These are phyloP conservation scores for Mucuna pruriens DNA, from an alignment of 306 rosid genomes.

Conservation along the genomic window DNA sequence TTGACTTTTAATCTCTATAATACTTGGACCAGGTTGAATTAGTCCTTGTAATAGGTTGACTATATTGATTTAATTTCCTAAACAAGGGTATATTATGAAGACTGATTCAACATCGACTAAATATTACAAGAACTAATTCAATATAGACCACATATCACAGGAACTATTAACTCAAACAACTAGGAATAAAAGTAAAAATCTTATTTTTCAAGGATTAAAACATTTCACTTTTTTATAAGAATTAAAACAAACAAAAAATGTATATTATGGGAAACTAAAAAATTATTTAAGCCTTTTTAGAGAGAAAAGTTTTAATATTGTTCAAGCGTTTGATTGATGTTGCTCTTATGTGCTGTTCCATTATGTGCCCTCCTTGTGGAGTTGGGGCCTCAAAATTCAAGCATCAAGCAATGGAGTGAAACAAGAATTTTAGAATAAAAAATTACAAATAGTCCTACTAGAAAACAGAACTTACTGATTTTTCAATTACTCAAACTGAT, in stretches of 20 bases:
- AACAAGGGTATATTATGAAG: background rate
- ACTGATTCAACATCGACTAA: background rate
- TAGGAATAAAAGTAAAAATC: background rate
- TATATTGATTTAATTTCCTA: background rate
- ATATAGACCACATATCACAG: background rate
- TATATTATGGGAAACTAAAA: background rate
- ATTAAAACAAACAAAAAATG: background rate
- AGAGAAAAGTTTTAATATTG: background rate
- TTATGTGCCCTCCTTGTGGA: conserved; percentile 3
- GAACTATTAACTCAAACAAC: background rate
- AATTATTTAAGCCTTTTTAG: background rate
- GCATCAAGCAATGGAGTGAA: background rate
- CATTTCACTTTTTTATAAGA: too few relatives aligned
- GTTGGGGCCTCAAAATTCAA: conserved; percentile 29
- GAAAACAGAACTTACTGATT: conserved; percentile 17
- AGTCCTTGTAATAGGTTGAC: background rate
- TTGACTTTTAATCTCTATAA: too few relatives aligned
- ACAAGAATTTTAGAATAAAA: background rate
- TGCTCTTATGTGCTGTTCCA: conserved; percentile 38
- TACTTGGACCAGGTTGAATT: background rate
- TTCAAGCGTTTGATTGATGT: conserved; percentile 17
- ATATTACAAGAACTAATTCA: background rate
- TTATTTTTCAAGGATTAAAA: background rate
- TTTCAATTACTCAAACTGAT: conserved; percentile 4
- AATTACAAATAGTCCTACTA: background rate